Conservation (phyloP, 2,329 filamentous ascomycete genomes). For the Blastomyces parvus region DNA sequence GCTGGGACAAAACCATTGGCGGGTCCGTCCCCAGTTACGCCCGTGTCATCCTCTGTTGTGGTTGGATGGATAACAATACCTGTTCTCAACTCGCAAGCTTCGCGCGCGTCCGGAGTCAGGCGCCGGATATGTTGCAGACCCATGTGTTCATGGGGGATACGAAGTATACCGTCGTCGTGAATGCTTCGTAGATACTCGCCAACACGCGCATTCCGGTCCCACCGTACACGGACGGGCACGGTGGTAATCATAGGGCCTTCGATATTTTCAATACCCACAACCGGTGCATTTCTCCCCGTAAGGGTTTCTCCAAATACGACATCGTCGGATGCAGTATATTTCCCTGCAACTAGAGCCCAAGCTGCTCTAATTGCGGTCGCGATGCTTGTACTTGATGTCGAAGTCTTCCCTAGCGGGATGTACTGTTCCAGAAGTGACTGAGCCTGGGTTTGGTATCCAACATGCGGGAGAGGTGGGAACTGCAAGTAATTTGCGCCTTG, state of each 20-base stretch:
- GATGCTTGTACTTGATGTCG: constrained; percentile 26
- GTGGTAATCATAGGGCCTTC: constrained; percentile 39
- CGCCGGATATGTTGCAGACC: constrained; percentile 41
- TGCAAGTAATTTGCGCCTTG: constrained; percentile 35
- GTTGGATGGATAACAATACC: constrained; percentile 19
- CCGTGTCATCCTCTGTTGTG: constrained; percentile 11
- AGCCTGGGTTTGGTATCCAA: constrained; percentile 39
- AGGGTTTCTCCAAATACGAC: constrained; percentile 37
- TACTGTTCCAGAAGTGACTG: constrained; percentile 25
- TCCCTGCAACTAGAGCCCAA: constrained; percentile 30
- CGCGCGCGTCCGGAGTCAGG: constrained; percentile 38
- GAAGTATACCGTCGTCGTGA: constrained; percentile 41
- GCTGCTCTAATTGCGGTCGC: constrained; percentile 33
- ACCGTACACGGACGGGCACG: constrained; percentile 31
- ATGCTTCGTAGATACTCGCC: constrained; percentile 45
- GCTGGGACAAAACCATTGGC: constrained; percentile 47
- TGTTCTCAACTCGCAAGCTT: constrained; percentile 31
- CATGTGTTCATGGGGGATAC: constrained; percentile 54
- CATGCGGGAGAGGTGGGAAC: constrained; percentile 42
- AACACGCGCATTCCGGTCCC: constrained; percentile 26
- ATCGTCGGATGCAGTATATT: constrained; percentile 31
- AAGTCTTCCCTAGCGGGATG: constrained; percentile 21
- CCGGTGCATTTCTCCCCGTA: constrained; percentile 32
- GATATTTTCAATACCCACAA: constrained; percentile 34
- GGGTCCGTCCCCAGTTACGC: constrained; percentile 21